Evolutionary conservation across 2,329 filamentous ascomycete genomes (phyloP), one percentile per base, ranked within the genome.

Genomic region (Penicillium aurantiogriseum): DNA sequence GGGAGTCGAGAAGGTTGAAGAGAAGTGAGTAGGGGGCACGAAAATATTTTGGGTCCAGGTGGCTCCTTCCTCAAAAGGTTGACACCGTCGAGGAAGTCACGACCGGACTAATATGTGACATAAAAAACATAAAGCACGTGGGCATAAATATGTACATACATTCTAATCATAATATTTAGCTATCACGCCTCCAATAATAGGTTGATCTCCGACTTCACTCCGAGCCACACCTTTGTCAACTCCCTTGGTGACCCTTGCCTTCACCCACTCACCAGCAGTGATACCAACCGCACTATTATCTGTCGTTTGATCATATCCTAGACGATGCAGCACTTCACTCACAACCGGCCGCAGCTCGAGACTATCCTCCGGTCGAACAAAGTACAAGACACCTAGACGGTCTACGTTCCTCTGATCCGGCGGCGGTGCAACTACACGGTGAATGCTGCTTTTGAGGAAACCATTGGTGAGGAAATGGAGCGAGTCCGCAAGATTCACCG

Each of bases 401-500:
- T 77, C 74, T 17, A 74, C 39, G 56, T 74, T 60, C 7, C 67
- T 69, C 63, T 81, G 79, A 58, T 81, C 79, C 11, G 71, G 62
- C 0, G 79, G 79, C 4, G 78, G 79, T 11, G 74, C 71, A 13
- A 77, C 70, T 0, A 81, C 79, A 0, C 79, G 74, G 48, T 81
- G 79, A 17, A 79, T 73, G 1, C 71, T 76, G 11, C 71, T 76
- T 63, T 81, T 80, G 29, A 81, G 66, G 56, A 76, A 81, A 0
- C 79, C 79, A n/a, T 79, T 79, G 0, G 80, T 81, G 10, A 81
- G 59, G 53, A 79, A 77, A 15, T 75, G 76, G 11, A 83, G 66
- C 0, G 78, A 75, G 54, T 83, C 81, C 7, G 77, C 79, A 0
- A 81, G 74, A 54, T 83, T 83, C 6, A 82, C 79, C 0, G 78